Percentiles rank a stretch among this genome's conserved stretches.
These are phyloP conservation scores for Microbotryomycetes sp. DNA, from an alignment of 1,284 basidiomycete species.

Conservation along the genomic window DNA sequence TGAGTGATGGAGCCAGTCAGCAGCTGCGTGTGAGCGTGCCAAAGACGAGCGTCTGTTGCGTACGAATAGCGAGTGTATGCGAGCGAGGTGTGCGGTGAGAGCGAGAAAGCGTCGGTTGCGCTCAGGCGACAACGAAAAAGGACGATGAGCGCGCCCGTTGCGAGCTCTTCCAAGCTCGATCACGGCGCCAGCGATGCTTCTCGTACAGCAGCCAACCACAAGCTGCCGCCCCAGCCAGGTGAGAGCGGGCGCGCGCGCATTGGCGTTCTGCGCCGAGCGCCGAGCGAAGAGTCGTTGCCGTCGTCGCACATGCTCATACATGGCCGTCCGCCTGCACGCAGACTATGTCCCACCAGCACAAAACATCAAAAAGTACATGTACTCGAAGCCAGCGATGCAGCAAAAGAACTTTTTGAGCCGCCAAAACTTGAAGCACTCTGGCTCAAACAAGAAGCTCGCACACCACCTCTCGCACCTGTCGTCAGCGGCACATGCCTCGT, in stretches of 20 bases:
- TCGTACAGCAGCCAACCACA: neutral
- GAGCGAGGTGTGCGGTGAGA: too few species aligned
- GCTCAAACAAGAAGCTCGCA: conserved; percentile 20
- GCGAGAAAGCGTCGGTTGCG: too few species aligned
- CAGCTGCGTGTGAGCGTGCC: neutral
- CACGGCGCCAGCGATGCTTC: neutral
- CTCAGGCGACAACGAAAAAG: too few species aligned
- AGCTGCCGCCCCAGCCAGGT: too few species aligned
- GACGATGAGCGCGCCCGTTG: neutral
- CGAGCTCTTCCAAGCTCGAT: neutral
- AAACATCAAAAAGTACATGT: conserved; percentile 28
- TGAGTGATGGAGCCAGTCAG: conserved; percentile 51
- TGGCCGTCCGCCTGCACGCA: neutral
- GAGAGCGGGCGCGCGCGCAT: too few species aligned
- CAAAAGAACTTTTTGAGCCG: neutral
- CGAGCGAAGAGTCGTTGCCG: too few species aligned
- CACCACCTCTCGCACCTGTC: conserved; percentile 25
- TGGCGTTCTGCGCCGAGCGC: too few species aligned
- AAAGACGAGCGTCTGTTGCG: too few species aligned
- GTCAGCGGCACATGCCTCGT: conserved; percentile 13
- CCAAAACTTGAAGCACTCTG: neutral
- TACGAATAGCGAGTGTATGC: too few species aligned
- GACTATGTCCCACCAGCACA: conserved; percentile 18
- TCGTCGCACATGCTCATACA: too few species aligned
- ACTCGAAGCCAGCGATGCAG: conserved; percentile 1